A percentile compares a stretch with the other conserved stretches of the same genome.
phyloP scores from a whole-genome alignment of 257 asterid genomes.

The Fraxinus excelsior region DNA sequence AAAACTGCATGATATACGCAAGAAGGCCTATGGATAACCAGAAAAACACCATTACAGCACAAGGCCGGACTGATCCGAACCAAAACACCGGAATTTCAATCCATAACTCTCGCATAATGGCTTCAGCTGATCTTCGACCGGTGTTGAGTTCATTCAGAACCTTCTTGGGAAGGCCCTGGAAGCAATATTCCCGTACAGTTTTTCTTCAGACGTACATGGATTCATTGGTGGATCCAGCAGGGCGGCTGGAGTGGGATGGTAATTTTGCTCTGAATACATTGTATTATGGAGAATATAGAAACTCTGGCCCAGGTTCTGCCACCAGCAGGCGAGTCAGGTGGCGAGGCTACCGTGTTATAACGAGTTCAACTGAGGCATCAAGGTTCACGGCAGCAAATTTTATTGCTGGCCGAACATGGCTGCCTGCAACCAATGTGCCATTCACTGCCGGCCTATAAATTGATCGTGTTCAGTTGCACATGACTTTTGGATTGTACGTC shows the following conservation, averaged over 20 bases:
- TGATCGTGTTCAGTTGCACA: background rate
- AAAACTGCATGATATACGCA: constrained; percentile 42
- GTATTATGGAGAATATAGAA: constrained; percentile 72
- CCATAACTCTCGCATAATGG: constrained; percentile 59
- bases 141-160: constrained; percentile 43
- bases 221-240: constrained; percentile 61
- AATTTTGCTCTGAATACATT: constrained; percentile 59
- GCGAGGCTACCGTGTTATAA: constrained; percentile 69
- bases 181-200: constrained; percentile 70
- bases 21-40: constrained; percentile 37
- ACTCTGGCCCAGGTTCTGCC: constrained; percentile 64
- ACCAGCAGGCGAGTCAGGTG: constrained; percentile 60
- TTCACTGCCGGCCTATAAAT: constrained; percentile 55
- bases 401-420: constrained; percentile 67
- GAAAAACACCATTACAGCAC: constrained; percentile 52
- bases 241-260: constrained; percentile 88
- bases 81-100: constrained; percentile 47
- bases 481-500: background rate
- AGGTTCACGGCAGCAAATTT: constrained; percentile 53
- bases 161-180: constrained; percentile 81
- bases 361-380: constrained; percentile 54
- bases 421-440: constrained; percentile 65
- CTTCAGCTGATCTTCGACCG: constrained; percentile 50
- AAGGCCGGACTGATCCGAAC: constrained; percentile 46
- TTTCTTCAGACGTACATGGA: constrained; percentile 45